Percentiles rank a stretch among this genome's conserved stretches.
These are phyloP conservation scores for Chlamydomonas applanata DNA, from an alignment of 139 green algal genomes.

Conservation along the genomic window DNA sequence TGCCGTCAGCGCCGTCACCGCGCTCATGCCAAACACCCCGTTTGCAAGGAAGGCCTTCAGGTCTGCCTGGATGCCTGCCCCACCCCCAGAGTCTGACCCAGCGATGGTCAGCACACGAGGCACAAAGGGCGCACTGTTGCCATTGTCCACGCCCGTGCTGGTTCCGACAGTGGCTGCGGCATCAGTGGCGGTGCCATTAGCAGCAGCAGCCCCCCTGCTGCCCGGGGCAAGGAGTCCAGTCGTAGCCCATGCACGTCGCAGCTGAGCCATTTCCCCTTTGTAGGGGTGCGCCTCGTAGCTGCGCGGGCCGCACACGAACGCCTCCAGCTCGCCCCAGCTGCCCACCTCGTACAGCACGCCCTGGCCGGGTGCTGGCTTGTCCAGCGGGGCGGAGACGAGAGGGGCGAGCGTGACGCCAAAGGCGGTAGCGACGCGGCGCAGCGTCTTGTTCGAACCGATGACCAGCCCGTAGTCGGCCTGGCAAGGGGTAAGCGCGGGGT, in stretches of 20 bases:
- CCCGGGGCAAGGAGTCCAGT: neutral
- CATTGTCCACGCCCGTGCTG: neutral
- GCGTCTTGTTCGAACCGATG: too few species aligned
- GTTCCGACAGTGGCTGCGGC: too few species aligned
- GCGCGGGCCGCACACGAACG: slow-evolving; percentile 42
- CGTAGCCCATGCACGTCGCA: neutral
- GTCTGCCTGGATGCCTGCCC: slow-evolving; percentile 91
- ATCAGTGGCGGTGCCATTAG: too few species aligned
- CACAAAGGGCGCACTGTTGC: neutral
- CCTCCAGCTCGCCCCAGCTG: slow-evolving; percentile 48
- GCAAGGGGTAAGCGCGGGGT: too few species aligned
- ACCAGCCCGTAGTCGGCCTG: too few species aligned
- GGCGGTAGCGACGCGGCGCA: too few species aligned
- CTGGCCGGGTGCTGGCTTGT: neutral
- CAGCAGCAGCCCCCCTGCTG: neutral
- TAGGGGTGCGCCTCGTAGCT: slow-evolving; percentile 19
- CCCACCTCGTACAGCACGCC: slow-evolving; percentile 33
- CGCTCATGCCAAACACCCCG: slow-evolving; percentile 76
- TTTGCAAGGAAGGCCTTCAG: slow-evolving; percentile 66
- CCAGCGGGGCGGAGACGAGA: too few species aligned
- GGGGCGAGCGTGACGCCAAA: too few species aligned
- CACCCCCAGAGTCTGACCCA: slow-evolving; percentile 90
- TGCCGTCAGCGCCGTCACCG: slow-evolving; percentile 88
- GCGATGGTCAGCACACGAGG: slow-evolving; percentile 79
- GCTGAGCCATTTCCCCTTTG: neutral